A percentile compares a stretch with the other conserved stretches of the same genome.
These are phyloP conservation scores for Penicillium subrubescens DNA, from an alignment of 495 filamentous ascomycete genomes.

Conservation along the genomic window DNA sequence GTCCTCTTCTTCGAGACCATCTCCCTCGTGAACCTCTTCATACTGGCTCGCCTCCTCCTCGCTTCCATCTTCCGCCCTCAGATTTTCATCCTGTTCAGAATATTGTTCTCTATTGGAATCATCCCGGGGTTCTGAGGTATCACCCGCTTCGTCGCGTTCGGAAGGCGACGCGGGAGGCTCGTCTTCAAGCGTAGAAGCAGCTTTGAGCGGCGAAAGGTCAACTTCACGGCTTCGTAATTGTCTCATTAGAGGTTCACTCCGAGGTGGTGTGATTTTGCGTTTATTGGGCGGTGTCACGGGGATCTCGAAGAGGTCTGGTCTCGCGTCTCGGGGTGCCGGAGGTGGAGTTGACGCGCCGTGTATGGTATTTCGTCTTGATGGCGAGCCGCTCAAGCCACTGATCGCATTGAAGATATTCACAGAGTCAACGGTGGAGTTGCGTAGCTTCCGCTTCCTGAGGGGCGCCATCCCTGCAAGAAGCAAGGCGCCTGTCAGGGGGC, in stretches of 20 bases:
- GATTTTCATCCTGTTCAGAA: neutral
- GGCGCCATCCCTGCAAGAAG: conserved; percentile 8
- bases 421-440: conserved; percentile 3
- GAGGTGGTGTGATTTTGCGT: neutral
- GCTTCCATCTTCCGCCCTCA: neutral
- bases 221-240: neutral
- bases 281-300: conserved; percentile 4
- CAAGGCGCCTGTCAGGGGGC: conserved; percentile 2
- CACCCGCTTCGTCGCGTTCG: neutral
- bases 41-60: neutral
- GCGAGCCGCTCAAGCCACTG: neutral
- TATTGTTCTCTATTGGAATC: neutral
- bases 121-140: neutral
- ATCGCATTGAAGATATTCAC: conserved; percentile 7
- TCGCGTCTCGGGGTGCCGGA: conserved; percentile 6
- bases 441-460: conserved; percentile 5
- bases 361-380: neutral
- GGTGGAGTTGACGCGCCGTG: neutral
- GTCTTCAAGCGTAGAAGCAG: neutral
- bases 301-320: conserved; percentile 6
- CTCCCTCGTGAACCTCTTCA: neutral
- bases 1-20: neutral
- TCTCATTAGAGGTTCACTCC: neutral
- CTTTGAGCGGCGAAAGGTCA: neutral
- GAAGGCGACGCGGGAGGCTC: neutral